Conservation (phyloP, 2,329 filamentous ascomycete genomes). For the Coniochaeta sp. region DNA sequence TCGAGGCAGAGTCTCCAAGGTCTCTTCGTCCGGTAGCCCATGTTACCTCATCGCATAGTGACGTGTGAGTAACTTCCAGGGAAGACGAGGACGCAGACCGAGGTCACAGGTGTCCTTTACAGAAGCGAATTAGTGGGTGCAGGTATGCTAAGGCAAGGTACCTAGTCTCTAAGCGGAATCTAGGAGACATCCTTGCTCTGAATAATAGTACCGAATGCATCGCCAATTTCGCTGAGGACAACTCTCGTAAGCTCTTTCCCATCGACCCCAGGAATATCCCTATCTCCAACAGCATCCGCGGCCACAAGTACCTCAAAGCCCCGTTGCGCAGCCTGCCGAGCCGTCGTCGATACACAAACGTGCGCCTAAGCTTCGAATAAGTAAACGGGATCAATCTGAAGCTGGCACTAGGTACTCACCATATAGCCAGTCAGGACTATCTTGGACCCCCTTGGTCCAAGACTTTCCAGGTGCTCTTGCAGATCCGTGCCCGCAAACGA, state of each 20-base stretch:
- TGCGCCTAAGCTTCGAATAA: conserved; percentile 39
- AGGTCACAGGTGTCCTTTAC: no score
- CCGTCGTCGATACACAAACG: conserved; percentile 57
- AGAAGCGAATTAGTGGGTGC: no score
- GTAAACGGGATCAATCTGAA: neutral
- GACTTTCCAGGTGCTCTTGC: conserved; percentile 41
- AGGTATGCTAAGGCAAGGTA: no score
- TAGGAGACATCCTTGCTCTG: conserved; percentile 18
- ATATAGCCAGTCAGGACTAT: conserved; percentile 56
- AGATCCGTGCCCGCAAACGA: conserved; percentile 56
- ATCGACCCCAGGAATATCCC: conserved; percentile 55
- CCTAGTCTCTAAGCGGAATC: no score
- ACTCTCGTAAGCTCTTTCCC: conserved; percentile 45
- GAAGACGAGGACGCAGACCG: no score
- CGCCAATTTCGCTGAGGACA: conserved; percentile 50
- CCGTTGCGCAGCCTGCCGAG: conserved; percentile 49
- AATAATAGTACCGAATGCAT: conserved; percentile 58
- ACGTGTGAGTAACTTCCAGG: no score
- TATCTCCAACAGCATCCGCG: conserved; percentile 56
- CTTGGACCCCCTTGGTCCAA: conserved; percentile 41
- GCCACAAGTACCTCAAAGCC: conserved; percentile 58
- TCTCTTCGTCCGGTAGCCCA: no score
- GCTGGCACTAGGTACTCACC: conserved; percentile 22
- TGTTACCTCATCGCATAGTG: no score
- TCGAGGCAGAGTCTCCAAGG: no score